Percentiles rank a stretch among this genome's conserved stretches.
Evolutionary conservation across 2,329 filamentous ascomycete genomes (phyloP).

Genomic region (Raffaelea arxii): DNA sequence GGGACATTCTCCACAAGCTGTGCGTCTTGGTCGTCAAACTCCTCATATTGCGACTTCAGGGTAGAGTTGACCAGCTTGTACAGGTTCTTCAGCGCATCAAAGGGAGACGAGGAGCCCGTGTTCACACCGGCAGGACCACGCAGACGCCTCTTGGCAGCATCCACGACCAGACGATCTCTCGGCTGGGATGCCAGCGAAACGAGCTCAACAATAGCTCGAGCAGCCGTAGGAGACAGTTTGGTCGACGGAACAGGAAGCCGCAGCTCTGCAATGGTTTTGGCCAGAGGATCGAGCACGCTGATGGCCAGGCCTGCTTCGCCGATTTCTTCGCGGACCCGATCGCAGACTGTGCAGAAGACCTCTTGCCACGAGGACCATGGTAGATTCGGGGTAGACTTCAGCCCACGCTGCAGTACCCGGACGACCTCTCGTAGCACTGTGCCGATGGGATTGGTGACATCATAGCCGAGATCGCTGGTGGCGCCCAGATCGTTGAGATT

Average conservation of each 20-base stretch:
- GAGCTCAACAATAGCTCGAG: constrained; percentile 30
- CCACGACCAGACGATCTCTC: constrained; percentile 51
- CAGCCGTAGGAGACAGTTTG: constrained; percentile 15
- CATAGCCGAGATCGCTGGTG: background rate
- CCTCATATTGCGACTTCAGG: constrained; percentile 41
- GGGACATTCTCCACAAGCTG: constrained; percentile 19
- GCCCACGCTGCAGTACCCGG: constrained; percentile 55
- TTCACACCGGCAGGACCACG: constrained; percentile 47
- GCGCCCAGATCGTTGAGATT: constrained; percentile 26
- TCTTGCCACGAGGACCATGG: constrained; percentile 37
- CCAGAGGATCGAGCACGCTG: constrained; percentile 61
- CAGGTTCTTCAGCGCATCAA: constrained; percentile 56
- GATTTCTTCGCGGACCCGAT: constrained; percentile 49
- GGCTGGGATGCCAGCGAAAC: constrained; percentile 42
- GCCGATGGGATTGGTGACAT: constrained; percentile 39
- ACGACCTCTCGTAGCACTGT: constrained; percentile 62
- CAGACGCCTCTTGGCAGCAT: constrained; percentile 54
- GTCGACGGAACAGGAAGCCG: constrained; percentile 14
- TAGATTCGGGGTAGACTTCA: constrained; percentile 38
- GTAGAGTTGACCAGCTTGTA: constrained; percentile 49
- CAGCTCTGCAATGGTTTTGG: constrained; percentile 40
- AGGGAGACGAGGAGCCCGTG: constrained; percentile 27
- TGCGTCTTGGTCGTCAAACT: constrained; percentile 25
- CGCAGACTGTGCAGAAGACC: constrained; percentile 47
- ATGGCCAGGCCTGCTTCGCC: constrained; percentile 59